Evolutionary conservation across 2,329 filamentous ascomycete species (phyloP), one percentile per base, ranked within the genome.

Genomic region (Xylaria sp.): DNA sequence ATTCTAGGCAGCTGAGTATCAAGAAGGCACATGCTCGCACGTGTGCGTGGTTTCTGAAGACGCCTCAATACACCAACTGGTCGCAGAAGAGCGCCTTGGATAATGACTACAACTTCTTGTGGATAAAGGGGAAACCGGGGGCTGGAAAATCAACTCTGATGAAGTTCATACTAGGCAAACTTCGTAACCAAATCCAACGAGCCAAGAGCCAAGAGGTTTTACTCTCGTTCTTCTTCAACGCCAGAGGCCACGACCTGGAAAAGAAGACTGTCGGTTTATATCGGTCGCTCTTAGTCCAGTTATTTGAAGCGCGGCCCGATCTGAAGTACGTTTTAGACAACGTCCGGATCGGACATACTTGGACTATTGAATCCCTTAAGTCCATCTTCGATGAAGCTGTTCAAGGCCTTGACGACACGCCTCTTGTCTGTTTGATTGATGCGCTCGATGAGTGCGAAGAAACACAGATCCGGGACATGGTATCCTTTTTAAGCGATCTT

Each of bases 361-460:
- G 65, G 68, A 65, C 51, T 1, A 17, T 57, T 11, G 62, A 59
- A 47, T 54, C 57, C 1, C 59, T 70, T 7, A 57, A 58, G 42
- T 3, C 12, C 0, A 2, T 54, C 8, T 57, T 65, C 6, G 32
- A 48, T 17, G 27, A 60, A 39, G 74, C 72, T 5, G 17, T 79
- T 0, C 19, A 45, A 19, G 30, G 24, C 2, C 64, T 76, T 34
- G 65, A 62, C 1, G 7, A 63, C 2, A 48, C 58, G 2, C 53
- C 59, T 0, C 27, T 71, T 27, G 32, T 64, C 42, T 76, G 69
- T 27, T 70, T 75, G 3, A 67, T 77, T 6, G 75, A 77, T 60
- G 85, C 84, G 0, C 75, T 86, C 0, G 84, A 87, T 45, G 85
- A 86, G 69, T 85, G 83, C 64, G 76, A 83, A 6, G 81, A 84